Percentiles rank a stretch among this genome's conserved stretches.
These are phyloP conservation scores for Coemansia sp. DNA, from an alignment of 192 early-diverging fungal genomes.

Conservation along the genomic window DNA sequence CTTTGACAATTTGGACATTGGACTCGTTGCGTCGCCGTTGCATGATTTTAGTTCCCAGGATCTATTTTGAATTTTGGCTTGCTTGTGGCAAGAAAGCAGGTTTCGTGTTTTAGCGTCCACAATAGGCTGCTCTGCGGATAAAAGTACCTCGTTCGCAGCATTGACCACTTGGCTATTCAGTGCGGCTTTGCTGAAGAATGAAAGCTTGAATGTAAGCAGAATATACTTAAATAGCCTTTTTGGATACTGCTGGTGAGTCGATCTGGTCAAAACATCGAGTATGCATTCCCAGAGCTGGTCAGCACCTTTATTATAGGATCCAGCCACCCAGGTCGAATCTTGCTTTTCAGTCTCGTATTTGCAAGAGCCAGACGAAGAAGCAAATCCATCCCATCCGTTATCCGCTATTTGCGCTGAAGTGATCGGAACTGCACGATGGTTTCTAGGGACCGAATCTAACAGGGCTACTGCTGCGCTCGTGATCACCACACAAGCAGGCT, in stretches of 20 bases:
- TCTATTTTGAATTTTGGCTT: not conserved
- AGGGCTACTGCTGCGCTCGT: not conserved
- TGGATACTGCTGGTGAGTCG: not conserved
- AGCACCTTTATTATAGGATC: not conserved
- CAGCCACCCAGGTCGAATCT: slow-evolving; percentile 11
- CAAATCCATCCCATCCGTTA: slow-evolving; percentile 1
- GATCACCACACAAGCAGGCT: not conserved
- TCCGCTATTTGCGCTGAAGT: not conserved
- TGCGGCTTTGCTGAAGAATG: not conserved
- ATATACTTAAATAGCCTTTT: not conserved
- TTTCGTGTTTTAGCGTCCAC: slow-evolving; percentile 18
- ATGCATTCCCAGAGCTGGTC: slow-evolving; percentile 23
- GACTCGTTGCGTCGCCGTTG: not conserved
- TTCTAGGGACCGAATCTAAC: not conserved
- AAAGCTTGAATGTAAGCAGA: slow-evolving; percentile 22
- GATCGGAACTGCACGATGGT: not conserved
- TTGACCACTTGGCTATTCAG: not conserved
- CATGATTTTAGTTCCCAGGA: not conserved
- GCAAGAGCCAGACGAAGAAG: not conserved
- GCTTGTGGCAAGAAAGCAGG: slow-evolving; percentile 1
- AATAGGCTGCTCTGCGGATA: slow-evolving; percentile 1
- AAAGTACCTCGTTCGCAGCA: slow-evolving; percentile 10
- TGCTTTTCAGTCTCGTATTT: not conserved
- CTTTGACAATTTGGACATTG: not conserved
- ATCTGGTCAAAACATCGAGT: slow-evolving; percentile 5